Evolutionary conservation across 176 grass and related monocot genomes (phyloP).

Genomic region (Sorghum bicolor): Sorghum_bicolor_NCBIv3 NC_012871.2:61981001-61981500

Average conservation of each 20-base stretch:
- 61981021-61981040: too few relatives aligned
- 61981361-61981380: not conserved
- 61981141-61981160: not conserved
- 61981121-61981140: not conserved
- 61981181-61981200: too few relatives aligned
- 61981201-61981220: too few relatives aligned
- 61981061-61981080: too few relatives aligned
- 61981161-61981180: not conserved
- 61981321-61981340: not conserved
- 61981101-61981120: not conserved
- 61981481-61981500: conserved; percentile 6
- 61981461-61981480: not conserved
- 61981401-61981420: not conserved
- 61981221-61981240: not conserved
- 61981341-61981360: not conserved
- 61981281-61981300: not conserved
- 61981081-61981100: too few relatives aligned
- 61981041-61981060: too few relatives aligned
- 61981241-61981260: not conserved
- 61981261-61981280: not conserved
- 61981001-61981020: too few relatives aligned
- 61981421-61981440: conserved; percentile 23
- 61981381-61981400: conserved; percentile 14
- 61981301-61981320: not conserved
- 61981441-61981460: not conserved